Evolutionary conservation across 495 filamentous ascomycete species (phyloP).

Genomic region (Monascus purpureus): DNA sequence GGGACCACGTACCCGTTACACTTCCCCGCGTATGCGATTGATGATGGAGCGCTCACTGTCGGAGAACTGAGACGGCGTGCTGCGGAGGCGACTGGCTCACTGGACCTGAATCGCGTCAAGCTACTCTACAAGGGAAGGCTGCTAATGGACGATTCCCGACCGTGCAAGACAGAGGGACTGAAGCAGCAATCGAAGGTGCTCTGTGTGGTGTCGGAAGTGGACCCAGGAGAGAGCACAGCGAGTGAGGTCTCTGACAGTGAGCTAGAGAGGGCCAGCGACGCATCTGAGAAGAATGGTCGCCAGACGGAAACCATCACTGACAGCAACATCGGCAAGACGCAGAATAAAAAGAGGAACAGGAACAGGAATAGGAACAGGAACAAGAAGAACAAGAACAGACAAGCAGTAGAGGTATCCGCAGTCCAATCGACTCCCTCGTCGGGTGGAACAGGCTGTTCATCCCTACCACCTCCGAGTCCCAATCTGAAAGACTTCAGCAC

Average conservation of each 20-base stretch:
- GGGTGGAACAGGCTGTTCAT: constrained; percentile 4
- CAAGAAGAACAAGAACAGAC: constrained; percentile 27
- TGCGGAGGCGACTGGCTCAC: constrained; percentile 45
- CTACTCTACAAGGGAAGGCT: constrained; percentile 74
- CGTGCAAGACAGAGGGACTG: constrained; percentile 59
- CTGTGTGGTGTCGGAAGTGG: constrained; percentile 43
- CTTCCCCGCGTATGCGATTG: constrained; percentile 72
- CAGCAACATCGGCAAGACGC: constrained; percentile 2
- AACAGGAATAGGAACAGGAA: constrained; percentile 25
- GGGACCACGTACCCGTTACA: constrained; percentile 58
- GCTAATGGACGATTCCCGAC: constrained; percentile 49
- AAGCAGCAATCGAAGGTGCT: constrained; percentile 69
- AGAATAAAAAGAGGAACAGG: constrained; percentile 24
- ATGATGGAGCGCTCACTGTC: constrained; percentile 58
- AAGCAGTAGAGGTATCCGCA: constrained; percentile 6
- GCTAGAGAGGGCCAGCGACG: constrained; percentile 1
- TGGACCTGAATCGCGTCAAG: constrained; percentile 48
- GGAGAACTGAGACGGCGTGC: constrained; percentile 51
- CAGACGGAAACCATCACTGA: not conserved
- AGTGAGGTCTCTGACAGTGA: constrained; percentile 29
- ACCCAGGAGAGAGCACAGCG: constrained; percentile 32
- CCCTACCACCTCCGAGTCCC: constrained; percentile 21
- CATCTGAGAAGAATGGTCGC: not conserved
- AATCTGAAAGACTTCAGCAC: constrained; percentile 22
- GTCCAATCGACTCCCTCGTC: constrained; percentile 9